A percentile compares a stretch with the other conserved stretches of the same genome.
Evolutionary conservation across 2,329 filamentous ascomycete species (phyloP).

Genomic region (Tolypocladium guangdongense): DNA sequence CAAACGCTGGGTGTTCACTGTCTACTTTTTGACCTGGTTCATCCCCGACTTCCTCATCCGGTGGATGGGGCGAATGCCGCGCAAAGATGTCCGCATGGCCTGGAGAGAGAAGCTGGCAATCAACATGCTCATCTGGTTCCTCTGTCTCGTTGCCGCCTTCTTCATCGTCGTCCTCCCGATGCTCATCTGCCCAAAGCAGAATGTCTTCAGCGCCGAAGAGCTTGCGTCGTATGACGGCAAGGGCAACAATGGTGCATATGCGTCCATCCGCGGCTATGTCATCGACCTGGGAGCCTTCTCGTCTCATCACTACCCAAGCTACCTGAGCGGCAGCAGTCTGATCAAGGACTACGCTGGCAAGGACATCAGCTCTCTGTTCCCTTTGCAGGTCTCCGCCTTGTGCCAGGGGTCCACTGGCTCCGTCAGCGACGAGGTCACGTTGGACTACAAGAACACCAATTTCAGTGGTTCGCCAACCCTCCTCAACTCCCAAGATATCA

Average conservation of each 20-base stretch:
- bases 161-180: slow-evolving; percentile 82
- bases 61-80: slow-evolving; percentile 69
- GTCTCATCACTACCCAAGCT: slow-evolving; percentile 59
- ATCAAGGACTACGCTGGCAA: slow-evolving; percentile 67
- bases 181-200: slow-evolving; percentile 82
- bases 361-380: slow-evolving; percentile 84
- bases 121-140: slow-evolving; percentile 93
- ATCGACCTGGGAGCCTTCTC: slow-evolving; percentile 70
- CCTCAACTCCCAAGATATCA: slow-evolving; percentile 56
- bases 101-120: slow-evolving; percentile 98
- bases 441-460: slow-evolving; percentile 76
- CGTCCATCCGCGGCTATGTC: slow-evolving; percentile 80
- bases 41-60: slow-evolving; percentile 77
- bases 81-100: slow-evolving; percentile 83
- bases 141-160: slow-evolving; percentile 68
- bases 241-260: slow-evolving; percentile 49
- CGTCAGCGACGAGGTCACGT: slow-evolving; percentile 60
- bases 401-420: slow-evolving; percentile 65
- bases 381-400: slow-evolving; percentile 84
- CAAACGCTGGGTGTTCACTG: slow-evolving; percentile 81
- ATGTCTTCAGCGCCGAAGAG: slow-evolving; percentile 75
- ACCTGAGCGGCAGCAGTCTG: slow-evolving; percentile 48
- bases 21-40: slow-evolving; percentile 76
- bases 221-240: slow-evolving; percentile 66
- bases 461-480: slow-evolving; percentile 54